Evolutionary conservation across 768 basidiomycete genomes (phyloP).

Genomic region (Tulasnella sp.): DNA sequence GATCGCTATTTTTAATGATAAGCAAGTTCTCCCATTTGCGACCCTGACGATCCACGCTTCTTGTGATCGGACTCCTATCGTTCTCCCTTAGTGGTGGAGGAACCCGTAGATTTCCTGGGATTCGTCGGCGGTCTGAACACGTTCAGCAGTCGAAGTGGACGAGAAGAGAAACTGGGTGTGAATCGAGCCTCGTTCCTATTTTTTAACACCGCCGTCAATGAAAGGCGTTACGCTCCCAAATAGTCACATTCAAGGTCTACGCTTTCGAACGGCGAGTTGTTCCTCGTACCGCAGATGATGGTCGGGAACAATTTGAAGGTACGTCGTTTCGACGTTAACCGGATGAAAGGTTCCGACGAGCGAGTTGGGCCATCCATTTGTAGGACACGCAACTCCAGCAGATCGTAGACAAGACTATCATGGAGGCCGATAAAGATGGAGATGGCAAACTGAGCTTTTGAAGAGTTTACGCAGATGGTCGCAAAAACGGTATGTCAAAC

Average conservation of each 20-base stretch:
- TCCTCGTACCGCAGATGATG: slow-evolving; percentile 99
- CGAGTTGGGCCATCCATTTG: too few relatives aligned
- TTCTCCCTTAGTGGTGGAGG: slow-evolving; percentile 76
- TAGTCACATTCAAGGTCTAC: slow-evolving; percentile 99
- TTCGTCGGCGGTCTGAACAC: slow-evolving; percentile 97
- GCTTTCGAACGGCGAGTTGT: slow-evolving; percentile 99
- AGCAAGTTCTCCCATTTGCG: slow-evolving; percentile 54
- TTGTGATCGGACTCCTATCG: background rate
- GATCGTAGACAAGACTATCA: slow-evolving; percentile 99
- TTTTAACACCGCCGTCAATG: slow-evolving; percentile 7
- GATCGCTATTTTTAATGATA: slow-evolving; percentile 99
- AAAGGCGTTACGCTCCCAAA: background rate
- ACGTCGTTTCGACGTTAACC: background rate
- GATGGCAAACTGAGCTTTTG: slow-evolving; percentile 97
- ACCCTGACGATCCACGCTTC: background rate
- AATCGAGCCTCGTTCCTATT: slow-evolving; percentile 36
- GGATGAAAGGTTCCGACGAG: background rate
- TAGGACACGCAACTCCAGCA: slow-evolving; percentile 98
- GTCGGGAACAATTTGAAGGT: slow-evolving; percentile 98
- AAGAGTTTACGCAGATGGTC: too few relatives aligned
- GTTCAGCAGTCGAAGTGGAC: slow-evolving; percentile 94
- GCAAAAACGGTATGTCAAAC: too few relatives aligned
- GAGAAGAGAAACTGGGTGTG: slow-evolving; percentile 96
- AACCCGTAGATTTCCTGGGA: slow-evolving; percentile 59
- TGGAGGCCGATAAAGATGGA: slow-evolving; percentile 95